These are phyloP conservation scores for Fusarium sp. DNA, from an alignment of 2,329 filamentous ascomycete genomes.

Conservation along the genomic window DNA sequence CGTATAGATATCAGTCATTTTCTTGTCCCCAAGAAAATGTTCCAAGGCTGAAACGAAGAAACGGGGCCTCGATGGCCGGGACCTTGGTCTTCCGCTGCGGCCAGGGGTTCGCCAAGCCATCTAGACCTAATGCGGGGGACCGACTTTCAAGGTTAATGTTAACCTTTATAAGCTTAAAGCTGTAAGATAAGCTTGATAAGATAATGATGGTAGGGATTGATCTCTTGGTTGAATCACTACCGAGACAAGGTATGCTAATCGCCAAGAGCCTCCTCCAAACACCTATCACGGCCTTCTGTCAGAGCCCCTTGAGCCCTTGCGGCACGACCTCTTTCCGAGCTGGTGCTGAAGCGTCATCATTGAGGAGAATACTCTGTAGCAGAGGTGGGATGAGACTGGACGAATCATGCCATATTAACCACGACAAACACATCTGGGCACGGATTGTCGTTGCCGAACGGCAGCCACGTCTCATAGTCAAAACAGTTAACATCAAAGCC, in stretches of 20 bases:
- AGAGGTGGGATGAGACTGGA: constrained; percentile 8
- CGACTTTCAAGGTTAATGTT: constrained; percentile 24
- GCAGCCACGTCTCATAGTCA: constrained; percentile 29
- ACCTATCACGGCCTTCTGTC: not conserved
- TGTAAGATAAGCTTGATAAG: constrained; percentile 8
- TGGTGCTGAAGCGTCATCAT: not conserved
- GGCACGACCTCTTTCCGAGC: constrained; percentile 18
- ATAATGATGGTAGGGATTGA: not conserved
- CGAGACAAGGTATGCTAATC: constrained; percentile 19
- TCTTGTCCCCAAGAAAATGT: not conserved
- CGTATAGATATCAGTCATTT: constrained; percentile 8
- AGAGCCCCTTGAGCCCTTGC: constrained; percentile 7
- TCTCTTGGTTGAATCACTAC: constrained; percentile 13
- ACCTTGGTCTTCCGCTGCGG: constrained; percentile 30
- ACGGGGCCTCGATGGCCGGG: constrained; percentile 25
- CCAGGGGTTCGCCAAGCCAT: constrained; percentile 25
- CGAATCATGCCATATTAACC: constrained; percentile 18
- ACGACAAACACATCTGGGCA: not conserved
- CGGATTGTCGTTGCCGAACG: constrained; percentile 22
- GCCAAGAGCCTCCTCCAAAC: constrained; percentile 28
- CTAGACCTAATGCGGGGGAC: constrained; percentile 1
- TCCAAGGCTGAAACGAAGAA: constrained; percentile 31
- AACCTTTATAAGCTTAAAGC: constrained; percentile 29
- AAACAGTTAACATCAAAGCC: not conserved
- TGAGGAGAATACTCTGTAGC: not conserved